Evolutionary conservation across 306 rosid species (phyloP), one percentile per base, ranked within the genome.

Genomic region (Hylodesmum podocarpum): DNA sequence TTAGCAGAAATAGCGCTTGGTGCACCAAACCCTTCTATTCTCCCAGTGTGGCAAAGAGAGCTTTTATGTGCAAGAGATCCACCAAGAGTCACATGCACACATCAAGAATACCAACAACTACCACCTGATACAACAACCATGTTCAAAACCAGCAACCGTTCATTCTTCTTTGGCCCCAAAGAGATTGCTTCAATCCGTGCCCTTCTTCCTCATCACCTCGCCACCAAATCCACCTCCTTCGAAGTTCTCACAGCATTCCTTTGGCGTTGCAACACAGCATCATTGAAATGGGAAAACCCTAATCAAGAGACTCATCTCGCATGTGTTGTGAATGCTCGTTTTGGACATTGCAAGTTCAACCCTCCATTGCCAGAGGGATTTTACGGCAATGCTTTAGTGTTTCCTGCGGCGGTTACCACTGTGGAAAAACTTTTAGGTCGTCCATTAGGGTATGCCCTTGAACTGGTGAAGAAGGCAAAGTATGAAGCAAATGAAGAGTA

Each of bases 121-220:
- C 24, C 43, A 51, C 74, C 5, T 3, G 34, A 65, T 6, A n/a
- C 6, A 1, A 37, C 9, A 16, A 66, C 22, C 43, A 51, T 18
- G 15, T 49, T 25, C 37, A 16, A 0, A n/a, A 43, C 36, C 12
- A n/a, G 16, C 5, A 67, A 66, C 1, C 37, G 39, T 9, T 77
- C 76, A 5, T 77, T 77, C 27, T 77, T 67, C 76, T 77, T 67
- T 15, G 75, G 81, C 24, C 59, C 75, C 5, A 12, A 5, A 4
- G 61, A 77, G 19, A 67, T 77, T 2, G 0, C 16, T 0, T 12
- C 69, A 27, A 40, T 77, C 0, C 61, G 76, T 4, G 8, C 29
- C 0, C 75, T 54, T 22, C 61, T 77, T 6, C 76, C 69, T 2
- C 39, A 5, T 0, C 36, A 55, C 34, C 19, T 21, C 1, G 61